Evolutionary conservation across 1,139 yeast species (phyloP).

Genomic region (Geotrichum siamense): DNA sequence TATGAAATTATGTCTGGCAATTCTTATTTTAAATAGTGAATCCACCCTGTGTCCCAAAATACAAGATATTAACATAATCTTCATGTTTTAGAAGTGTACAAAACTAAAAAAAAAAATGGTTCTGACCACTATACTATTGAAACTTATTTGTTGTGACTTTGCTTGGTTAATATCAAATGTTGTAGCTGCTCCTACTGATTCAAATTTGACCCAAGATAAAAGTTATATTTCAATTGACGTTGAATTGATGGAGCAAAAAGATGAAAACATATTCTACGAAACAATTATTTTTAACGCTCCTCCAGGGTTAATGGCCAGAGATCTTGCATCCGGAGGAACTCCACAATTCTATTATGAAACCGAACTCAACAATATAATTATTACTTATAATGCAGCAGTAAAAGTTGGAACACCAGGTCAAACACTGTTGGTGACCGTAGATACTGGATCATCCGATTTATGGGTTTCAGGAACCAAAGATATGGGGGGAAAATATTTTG

Average conservation of each 20-base stretch:
- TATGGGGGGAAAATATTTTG: not conserved
- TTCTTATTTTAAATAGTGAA: too few species aligned
- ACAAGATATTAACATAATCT: too few species aligned
- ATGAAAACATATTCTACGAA: not conserved
- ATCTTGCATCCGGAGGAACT: not conserved
- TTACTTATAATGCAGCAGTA: slow-evolving; percentile 1
- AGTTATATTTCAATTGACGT: not conserved
- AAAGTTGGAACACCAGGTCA: slow-evolving; percentile 34
- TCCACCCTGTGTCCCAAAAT: too few species aligned
- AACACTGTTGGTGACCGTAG: slow-evolving; percentile 31
- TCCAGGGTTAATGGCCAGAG: not conserved
- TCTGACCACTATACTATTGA: not conserved
- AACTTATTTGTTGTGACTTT: not conserved
- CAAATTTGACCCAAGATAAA: not conserved
- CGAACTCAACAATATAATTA: not conserved
- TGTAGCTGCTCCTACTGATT: not conserved
- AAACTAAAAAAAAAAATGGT: too few species aligned
- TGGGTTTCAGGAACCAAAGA: slow-evolving; percentile 32
- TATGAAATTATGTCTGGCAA: too few species aligned
- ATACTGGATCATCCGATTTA: slow-evolving; percentile 39
- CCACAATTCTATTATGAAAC: slow-evolving; percentile 2
- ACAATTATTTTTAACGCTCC: not conserved
- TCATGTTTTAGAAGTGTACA: not conserved
- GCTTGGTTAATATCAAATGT: not conserved
- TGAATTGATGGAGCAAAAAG: not conserved